These are phyloP conservation scores for Pestalotiopsis sp. DNA, from an alignment of 2,329 filamentous ascomycete genomes.

Conservation along the genomic window DNA sequence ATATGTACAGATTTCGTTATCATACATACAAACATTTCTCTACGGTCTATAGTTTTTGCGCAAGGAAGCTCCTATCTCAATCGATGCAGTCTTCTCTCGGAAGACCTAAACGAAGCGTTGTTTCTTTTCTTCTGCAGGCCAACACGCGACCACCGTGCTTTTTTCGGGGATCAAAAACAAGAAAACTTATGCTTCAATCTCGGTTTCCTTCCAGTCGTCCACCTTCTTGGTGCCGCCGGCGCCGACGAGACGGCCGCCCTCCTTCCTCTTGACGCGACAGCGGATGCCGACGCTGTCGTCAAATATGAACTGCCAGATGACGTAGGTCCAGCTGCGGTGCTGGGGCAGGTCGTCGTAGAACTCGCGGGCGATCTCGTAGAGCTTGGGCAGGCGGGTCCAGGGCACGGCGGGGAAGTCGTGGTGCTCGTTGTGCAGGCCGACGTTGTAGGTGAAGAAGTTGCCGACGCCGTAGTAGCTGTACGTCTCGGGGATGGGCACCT, in stretches of 20 bases:
- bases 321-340: slow-evolving; percentile 88
- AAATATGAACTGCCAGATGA: slow-evolving; percentile 93
- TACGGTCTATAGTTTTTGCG: slow-evolving; percentile 2
- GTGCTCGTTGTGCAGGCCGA: slow-evolving; percentile 97
- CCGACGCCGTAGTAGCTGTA: slow-evolving; percentile 95
- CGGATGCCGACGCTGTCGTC: slow-evolving; percentile 87
- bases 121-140: background rate
- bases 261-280: slow-evolving; percentile 88
- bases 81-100: background rate
- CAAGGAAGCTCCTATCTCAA: background rate
- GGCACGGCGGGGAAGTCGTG: slow-evolving; percentile 97
- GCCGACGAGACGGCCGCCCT: slow-evolving; percentile 67
- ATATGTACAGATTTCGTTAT: background rate
- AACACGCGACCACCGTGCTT: background rate
- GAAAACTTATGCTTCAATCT: slow-evolving; percentile 60
- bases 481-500: slow-evolving; percentile 80
- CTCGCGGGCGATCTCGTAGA: slow-evolving; percentile 80
- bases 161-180: no score
- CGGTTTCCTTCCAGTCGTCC: slow-evolving; percentile 65
- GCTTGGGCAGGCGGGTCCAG: slow-evolving; percentile 80
- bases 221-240: slow-evolving; percentile 40
- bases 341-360: slow-evolving; percentile 88
- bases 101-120: background rate
- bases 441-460: slow-evolving; percentile 94
- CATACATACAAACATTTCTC: background rate